These are phyloP conservation scores for Kwoniella newhampshirensis DNA, from an alignment of 768 basidiomycete genomes.

Conservation along the genomic window DNA sequence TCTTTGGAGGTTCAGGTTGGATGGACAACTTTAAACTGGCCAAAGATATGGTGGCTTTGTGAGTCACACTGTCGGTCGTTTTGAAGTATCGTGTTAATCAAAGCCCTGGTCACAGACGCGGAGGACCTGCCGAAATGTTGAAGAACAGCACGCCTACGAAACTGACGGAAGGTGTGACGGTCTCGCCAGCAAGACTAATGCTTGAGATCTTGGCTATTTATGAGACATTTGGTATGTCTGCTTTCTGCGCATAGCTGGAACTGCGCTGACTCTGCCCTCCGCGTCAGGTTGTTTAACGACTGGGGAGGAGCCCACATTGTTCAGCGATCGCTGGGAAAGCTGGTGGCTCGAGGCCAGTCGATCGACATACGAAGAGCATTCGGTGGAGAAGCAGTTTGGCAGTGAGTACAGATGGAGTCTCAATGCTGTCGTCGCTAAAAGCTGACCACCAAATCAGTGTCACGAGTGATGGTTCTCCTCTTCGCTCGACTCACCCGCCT, in stretches of 20 bases:
- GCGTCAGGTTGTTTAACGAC: constrained; percentile 54
- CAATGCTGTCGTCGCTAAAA: not conserved
- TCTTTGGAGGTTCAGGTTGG: constrained; percentile 56
- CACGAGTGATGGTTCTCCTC: constrained; percentile 48
- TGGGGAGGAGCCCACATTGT: constrained; percentile 53
- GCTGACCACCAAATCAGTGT: constrained; percentile 31
- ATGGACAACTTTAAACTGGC: constrained; percentile 54
- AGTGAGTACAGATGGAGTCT: constrained; percentile 33
- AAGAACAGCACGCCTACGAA: constrained; percentile 35
- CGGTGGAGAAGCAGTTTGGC: constrained; percentile 59
- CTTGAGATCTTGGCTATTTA: constrained; percentile 58
- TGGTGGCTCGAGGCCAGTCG: constrained; percentile 56
- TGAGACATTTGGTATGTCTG: constrained; percentile 54
- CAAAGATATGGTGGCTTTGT: constrained; percentile 55
- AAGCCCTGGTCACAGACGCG: constrained; percentile 38
- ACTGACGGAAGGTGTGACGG: constrained; percentile 45
- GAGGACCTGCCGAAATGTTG: constrained; percentile 56
- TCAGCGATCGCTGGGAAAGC: constrained; percentile 52
- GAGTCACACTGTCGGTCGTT: too few relatives aligned
- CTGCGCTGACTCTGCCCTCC: constrained; percentile 19
- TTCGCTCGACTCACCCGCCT: constrained; percentile 42
- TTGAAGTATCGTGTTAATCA: not conserved
- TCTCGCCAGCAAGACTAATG: constrained; percentile 54
- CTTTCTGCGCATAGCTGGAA: not conserved
- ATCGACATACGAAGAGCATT: constrained; percentile 54